Conservation (phyloP, 768 basidiomycete species). For the Paxillus rubicundulus region DNA sequence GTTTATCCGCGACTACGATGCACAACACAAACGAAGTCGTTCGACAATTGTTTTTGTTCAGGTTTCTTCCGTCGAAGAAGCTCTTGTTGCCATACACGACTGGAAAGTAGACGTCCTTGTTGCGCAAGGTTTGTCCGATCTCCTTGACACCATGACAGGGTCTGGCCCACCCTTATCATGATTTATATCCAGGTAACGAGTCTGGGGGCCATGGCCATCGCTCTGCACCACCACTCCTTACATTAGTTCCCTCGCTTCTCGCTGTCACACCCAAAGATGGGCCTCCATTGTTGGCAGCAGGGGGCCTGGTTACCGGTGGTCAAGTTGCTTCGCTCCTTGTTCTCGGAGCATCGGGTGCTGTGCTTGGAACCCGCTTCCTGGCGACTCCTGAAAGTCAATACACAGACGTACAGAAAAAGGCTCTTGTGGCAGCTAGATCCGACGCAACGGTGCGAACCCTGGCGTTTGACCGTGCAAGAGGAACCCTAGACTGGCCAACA, state of each 20-base stretch:
- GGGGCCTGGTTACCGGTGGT: slow-evolving; percentile 63
- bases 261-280: slow-evolving; percentile 39
- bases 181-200: slow-evolving; percentile 56
- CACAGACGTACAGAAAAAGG: slow-evolving; percentile 49
- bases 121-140: slow-evolving; percentile 58
- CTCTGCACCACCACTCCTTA: slow-evolving; percentile 56
- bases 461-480: slow-evolving; percentile 61
- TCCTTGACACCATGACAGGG: background rate
- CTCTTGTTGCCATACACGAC: slow-evolving; percentile 54
- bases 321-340: slow-evolving; percentile 65
- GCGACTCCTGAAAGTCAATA: slow-evolving; percentile 65
- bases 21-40: slow-evolving; percentile 35
- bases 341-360: slow-evolving; percentile 66
- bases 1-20: slow-evolving; percentile 55
- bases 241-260: slow-evolving; percentile 56
- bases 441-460: slow-evolving; percentile 52
- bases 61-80: slow-evolving; percentile 59
- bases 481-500: slow-evolving; percentile 55
- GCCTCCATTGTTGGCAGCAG: slow-evolving; percentile 68
- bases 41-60: slow-evolving; percentile 62
- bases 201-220: slow-evolving; percentile 74
- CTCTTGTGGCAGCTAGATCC: slow-evolving; percentile 47
- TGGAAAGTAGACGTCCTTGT: slow-evolving; percentile 76
- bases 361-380: slow-evolving; percentile 74
- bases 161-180: background rate